Evolutionary conservation across 2,329 filamentous ascomycete species (phyloP).

Genomic region (Fusarium sp.): DNA sequence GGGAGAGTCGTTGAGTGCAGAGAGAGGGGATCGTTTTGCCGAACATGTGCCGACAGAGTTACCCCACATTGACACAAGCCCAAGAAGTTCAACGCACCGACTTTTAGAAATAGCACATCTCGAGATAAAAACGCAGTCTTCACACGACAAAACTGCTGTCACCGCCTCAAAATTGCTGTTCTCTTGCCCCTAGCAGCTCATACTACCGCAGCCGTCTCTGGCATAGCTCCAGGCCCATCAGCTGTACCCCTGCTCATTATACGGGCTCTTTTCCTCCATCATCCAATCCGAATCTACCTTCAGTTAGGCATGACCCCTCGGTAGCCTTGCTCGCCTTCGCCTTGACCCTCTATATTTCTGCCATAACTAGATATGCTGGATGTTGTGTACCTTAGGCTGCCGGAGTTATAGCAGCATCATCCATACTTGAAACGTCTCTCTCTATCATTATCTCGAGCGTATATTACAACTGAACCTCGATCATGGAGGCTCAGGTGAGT

Average conservation of each 20-base stretch:
- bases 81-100: conserved; percentile 54
- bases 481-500: conserved; percentile 62
- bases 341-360: conserved; percentile 45
- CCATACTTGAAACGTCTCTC: conserved; percentile 29
- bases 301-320: conserved; percentile 54
- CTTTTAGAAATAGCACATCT: conserved; percentile 53
- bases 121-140: conserved; percentile 53
- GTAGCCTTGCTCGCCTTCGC: conserved; percentile 54
- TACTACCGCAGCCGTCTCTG: background rate
- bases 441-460: conserved; percentile 2
- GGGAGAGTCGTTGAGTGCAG: background rate
- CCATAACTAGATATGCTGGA: conserved; percentile 55
- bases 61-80: conserved; percentile 51
- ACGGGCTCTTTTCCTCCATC: conserved; percentile 33
- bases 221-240: conserved; percentile 21
- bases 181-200: conserved; percentile 4
- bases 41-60: conserved; percentile 29
- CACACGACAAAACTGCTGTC: conserved; percentile 36
- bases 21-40: conserved; percentile 9
- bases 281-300: conserved; percentile 32
- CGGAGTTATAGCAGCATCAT: conserved; percentile 57
- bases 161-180: conserved; percentile 14
- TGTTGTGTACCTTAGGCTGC: conserved; percentile 56
- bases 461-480: conserved; percentile 44
- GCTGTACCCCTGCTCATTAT: conserved; percentile 19